Base-by-base conservation (phyloP, 306 rosid species). In the Cucurbita argyrosperma region DNA sequence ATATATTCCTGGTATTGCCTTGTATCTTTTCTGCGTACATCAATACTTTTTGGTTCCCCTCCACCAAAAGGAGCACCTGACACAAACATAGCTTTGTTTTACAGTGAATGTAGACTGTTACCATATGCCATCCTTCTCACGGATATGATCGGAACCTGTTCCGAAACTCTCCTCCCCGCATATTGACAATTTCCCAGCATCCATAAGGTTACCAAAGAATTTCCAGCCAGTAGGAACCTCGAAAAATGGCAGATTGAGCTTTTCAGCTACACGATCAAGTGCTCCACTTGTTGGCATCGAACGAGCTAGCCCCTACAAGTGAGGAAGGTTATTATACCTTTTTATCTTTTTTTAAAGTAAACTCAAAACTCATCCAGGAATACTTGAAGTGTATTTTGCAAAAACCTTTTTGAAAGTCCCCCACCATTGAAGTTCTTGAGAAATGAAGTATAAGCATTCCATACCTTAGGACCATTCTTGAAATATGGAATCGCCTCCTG, bases 191-290 rank as follows among this genome's bases (percentile, higher is more conserved):
- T 88, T 84, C 72, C 96, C 97, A 23, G 96, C 96, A 86, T 95
- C 99, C 99, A 91, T 95, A 72, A 95, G 97, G 85, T 95, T 95
- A 64, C 97, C 99, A 76, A 95, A 95, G 87, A 91, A 95, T 74
- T 95, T 95, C 97, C 99, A 95, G 21, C 97, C 99, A 10, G 99
- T 95, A 71, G 99, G 97, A 60, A 95, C 99, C 96, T 95, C 99
- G 47, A 89, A 95, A 81, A 95, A 91, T 14, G 96, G 92, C 46
- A 95, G 96, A 77, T 82, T 87, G 84, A 89, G 78, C 75, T 89
- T 91, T 78, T 88, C 89, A 66, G 99, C 99, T 72, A 95, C 96
- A 50, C 89, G 83, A 79, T 95, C 97, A 47, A 95, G 87, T 64
- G 96, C 97, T 72, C 97, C 97, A 68, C 97, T 91, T 59, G 99